These are phyloP conservation scores for Trametes maxima DNA, from an alignment of 768 basidiomycete genomes.

Conservation along the genomic window DNA sequence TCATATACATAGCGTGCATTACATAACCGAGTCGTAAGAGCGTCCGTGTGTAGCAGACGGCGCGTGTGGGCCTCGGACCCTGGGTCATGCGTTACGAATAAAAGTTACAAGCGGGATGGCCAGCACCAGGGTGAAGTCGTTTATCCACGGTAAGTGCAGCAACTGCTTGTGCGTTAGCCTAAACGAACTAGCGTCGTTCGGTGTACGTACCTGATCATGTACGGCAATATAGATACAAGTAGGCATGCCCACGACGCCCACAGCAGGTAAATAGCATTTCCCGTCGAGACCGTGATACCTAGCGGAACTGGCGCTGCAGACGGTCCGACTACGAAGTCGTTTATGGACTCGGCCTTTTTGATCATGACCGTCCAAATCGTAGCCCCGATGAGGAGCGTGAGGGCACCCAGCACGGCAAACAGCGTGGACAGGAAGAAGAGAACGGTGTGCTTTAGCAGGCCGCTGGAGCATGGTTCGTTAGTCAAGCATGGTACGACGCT, in stretches of 20 bases:
- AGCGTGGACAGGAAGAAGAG: conserved; percentile 70
- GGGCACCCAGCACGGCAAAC: conserved; percentile 58
- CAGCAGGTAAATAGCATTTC: conserved; percentile 62
- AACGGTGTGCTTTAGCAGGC: conserved; percentile 61
- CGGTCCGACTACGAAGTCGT: conserved; percentile 47
- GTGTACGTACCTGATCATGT: conserved; percentile 67
- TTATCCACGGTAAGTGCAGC: conserved; percentile 78
- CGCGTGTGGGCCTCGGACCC: background rate
- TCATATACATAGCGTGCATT: conserved; percentile 17
- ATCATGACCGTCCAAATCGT: conserved; percentile 80
- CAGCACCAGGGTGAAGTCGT: background rate
- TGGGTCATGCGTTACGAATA: conserved; percentile 14
- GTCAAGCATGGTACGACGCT: conserved; percentile 4
- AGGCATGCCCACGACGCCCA: conserved; percentile 79
- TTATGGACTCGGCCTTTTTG: conserved; percentile 62
- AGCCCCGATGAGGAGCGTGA: conserved; percentile 68
- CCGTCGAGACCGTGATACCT: conserved; percentile 65
- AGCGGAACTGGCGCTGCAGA: conserved; percentile 43
- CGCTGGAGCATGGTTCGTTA: conserved; percentile 44
- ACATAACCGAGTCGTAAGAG: conserved; percentile 14
- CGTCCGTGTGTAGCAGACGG: conserved; percentile 10
- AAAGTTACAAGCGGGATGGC: background rate
- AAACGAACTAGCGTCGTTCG: background rate
- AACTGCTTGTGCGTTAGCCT: conserved; percentile 44
- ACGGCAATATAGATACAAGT: conserved; percentile 66